Evolutionary conservation across 2,329 filamentous ascomycete species (phyloP), one percentile per base, ranked within the genome.

Genomic region (Lomentospora prolificans): DNA sequence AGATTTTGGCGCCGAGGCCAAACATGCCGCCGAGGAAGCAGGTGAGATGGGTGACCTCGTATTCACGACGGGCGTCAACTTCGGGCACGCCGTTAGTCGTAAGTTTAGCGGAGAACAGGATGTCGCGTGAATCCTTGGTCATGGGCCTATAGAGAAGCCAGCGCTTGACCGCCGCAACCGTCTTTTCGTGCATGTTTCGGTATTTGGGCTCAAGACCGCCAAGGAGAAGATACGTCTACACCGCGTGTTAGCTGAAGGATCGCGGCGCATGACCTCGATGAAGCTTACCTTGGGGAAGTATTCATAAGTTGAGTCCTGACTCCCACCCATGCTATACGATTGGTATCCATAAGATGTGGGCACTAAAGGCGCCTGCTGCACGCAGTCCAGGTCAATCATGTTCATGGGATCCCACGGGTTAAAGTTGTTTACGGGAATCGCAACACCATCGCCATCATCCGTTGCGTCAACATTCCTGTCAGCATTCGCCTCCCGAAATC

Each of bases 71-170:
- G 10, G 73, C 64, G 8, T 75, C 69, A 7, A 63, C 60, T 48
- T 70, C 67, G 2, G 65, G 72, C 2, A 74, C 68, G 12, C 75
- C 75, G 1, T 63, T 66, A 8, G 78, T 75, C 50, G 66, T 72
- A n/a, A 81, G 67, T 61, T 82, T 83, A 24, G 86, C 86, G 0
- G 87, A 81, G 58, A 94, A 82, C 2, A 94, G 76, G n/a, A 94
- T 80, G 58, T 92, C 81, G 53, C 80, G 80, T 55, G 80, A 74
- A 17, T 22, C 25, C 5, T 78, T 73, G 28, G 80, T 79, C 81
- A 94, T 86, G 0, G 90, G 90, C 4, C 86, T 80, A 70, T 82
- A 95, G 57, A 95, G 80, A 8, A 95, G 76, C 67, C 87, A 79
- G 60, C 89, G 77, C 61, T 87, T 86, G 33, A 86, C 81, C 0